A percentile compares a stretch with the other conserved stretches of the same genome.
These are phyloP conservation scores for Calophaca sinica DNA, from an alignment of 306 rosid genomes.

Conservation along the genomic window DNA sequence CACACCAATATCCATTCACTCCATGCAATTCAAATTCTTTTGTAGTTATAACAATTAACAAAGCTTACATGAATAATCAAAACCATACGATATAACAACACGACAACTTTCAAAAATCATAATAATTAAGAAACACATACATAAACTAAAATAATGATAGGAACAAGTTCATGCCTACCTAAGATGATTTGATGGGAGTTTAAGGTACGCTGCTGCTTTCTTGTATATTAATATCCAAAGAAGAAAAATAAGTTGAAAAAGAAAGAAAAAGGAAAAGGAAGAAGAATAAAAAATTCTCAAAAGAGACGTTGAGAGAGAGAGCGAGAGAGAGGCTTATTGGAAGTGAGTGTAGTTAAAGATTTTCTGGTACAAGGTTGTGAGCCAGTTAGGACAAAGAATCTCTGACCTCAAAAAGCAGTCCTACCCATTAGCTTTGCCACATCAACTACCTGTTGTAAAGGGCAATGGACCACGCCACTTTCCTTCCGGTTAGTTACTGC, in stretches of 20 bases:
- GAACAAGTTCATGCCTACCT: constrained; percentile 42
- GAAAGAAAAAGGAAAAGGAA: constrained; percentile 30
- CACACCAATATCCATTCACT: not conserved
- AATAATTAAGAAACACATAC: not conserved
- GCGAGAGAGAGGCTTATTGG: not conserved
- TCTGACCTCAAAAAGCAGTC: constrained; percentile 54
- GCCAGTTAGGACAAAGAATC: constrained; percentile 69
- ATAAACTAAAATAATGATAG: constrained; percentile 2
- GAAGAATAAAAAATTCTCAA: not conserved
- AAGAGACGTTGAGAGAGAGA: constrained; percentile 18
- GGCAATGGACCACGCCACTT: constrained; percentile 42
- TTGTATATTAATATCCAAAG: constrained; percentile 35
- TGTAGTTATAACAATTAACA: constrained; percentile 7
- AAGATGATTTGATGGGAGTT: constrained; percentile 21
- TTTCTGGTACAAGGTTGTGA: constrained; percentile 46
- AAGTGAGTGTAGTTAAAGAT: constrained; percentile 46
- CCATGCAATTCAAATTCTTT: too few relatives aligned
- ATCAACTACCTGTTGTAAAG: constrained; percentile 49
- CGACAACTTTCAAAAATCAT: not conserved
- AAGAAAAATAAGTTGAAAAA: constrained; percentile 32
- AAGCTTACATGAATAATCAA: constrained; percentile 9
- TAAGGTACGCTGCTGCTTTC: constrained; percentile 22
- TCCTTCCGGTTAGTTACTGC: constrained; percentile 40
- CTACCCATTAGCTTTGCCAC: constrained; percentile 53
- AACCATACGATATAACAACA: constrained; percentile 27